A percentile compares a stretch with the other conserved stretches of the same genome.
These are phyloP conservation scores for Citrus inodora DNA, from an alignment of 345 rosid genomes.

Conservation along the genomic window DNA sequence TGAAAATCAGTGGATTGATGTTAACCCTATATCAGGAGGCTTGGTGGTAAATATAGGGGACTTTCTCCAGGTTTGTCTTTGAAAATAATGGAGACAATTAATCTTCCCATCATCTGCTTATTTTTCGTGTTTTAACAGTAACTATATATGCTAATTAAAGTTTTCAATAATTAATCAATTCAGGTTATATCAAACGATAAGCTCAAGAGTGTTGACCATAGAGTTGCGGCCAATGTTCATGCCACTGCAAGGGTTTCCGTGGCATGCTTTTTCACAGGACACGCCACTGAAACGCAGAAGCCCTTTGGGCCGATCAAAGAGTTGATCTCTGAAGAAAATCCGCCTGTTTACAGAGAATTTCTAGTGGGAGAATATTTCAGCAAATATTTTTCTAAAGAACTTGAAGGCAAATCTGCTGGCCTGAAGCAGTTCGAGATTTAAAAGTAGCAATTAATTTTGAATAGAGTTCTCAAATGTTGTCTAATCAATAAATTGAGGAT, in stretches of 20 bases:
- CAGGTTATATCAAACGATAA: constrained; percentile 49
- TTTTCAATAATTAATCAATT: background rate
- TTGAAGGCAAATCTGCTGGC: constrained; percentile 18
- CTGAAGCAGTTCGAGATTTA: constrained; percentile 10
- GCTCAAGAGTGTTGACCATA: constrained; percentile 47
- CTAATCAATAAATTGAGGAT: no score
- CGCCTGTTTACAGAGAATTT: constrained; percentile 22
- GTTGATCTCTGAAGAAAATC: constrained; percentile 26
- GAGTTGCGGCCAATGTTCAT: constrained; percentile 31
- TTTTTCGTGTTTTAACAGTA: no score
- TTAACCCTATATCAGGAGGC: constrained; percentile 9
- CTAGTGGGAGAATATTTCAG: constrained; percentile 15
- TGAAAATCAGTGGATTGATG: constrained; percentile 11
- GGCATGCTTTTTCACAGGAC: constrained; percentile 30
- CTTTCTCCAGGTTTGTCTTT: constrained; percentile 1
- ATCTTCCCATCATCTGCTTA: no score
- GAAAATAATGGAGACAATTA: no score
- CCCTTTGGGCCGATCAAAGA: constrained; percentile 14
- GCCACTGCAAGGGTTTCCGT: constrained; percentile 42
- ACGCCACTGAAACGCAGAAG: background rate
- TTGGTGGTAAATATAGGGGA: constrained; percentile 14
- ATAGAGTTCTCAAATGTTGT: no score
- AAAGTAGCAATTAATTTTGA: background rate
- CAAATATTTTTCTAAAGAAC: constrained; percentile 13
- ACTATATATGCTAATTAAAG: no score